Conservation (phyloP, 768 basidiomycete genomes). For the Mycena polygramma region DNA sequence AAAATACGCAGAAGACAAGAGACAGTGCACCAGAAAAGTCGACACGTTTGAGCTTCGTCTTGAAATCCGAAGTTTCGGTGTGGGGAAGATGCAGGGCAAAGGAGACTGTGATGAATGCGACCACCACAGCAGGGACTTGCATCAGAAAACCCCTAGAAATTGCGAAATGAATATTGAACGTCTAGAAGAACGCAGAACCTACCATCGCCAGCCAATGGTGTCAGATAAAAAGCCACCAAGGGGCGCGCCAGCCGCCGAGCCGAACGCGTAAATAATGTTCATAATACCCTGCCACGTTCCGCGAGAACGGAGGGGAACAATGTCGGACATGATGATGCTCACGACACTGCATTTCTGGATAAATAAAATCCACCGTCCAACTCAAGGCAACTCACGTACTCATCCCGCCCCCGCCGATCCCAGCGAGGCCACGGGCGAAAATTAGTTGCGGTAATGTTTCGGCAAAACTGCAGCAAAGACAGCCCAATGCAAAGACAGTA, state of each 20-base stretch:
- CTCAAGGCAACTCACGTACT: conserved; percentile 59
- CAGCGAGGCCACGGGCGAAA: conserved; percentile 65
- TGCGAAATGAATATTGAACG: background rate
- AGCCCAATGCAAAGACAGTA: conserved; percentile 65
- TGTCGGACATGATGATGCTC: conserved; percentile 76
- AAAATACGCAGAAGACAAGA: conserved; percentile 68
- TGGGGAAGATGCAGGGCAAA: conserved; percentile 68
- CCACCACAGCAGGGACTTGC: conserved; percentile 68
- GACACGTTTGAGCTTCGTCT: conserved; percentile 67
- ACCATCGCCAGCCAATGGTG: conserved; percentile 79
- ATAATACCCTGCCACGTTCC: conserved; percentile 82
- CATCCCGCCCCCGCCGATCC: conserved; percentile 75
- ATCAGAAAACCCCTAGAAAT: conserved; percentile 65
- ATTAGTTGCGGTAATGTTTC: conserved; percentile 68
- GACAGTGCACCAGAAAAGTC: conserved; percentile 72
- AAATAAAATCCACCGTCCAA: background rate
- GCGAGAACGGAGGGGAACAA: conserved; percentile 70
- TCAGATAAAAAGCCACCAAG: conserved; percentile 74
- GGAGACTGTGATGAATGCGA: conserved; percentile 68
- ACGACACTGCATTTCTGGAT: conserved; percentile 56
- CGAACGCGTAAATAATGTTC: conserved; percentile 71
- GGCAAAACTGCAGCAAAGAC: conserved; percentile 66
- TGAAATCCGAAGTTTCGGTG: conserved; percentile 54
- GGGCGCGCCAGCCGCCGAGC: conserved; percentile 72
- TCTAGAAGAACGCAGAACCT: conserved; percentile 1